Percentiles rank a stretch among this genome's conserved stretches.
phyloP scores from a whole-genome alignment of 805 yeast species.

The Ogataea salicorniae region DNA sequence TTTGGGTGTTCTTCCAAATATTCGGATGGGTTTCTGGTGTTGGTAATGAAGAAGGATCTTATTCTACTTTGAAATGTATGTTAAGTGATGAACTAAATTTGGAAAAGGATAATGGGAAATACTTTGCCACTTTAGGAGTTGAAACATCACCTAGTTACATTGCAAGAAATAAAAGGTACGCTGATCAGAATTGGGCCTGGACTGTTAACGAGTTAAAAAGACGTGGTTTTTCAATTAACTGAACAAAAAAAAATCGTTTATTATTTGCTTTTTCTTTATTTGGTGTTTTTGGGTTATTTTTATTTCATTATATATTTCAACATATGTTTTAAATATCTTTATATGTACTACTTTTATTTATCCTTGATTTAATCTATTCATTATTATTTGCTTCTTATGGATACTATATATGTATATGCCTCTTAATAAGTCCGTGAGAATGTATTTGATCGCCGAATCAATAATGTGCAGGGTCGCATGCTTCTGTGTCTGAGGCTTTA shows the following conservation, averaged over 20 bases:
- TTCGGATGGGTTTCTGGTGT: conserved; percentile 70
- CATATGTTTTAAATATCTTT: no score
- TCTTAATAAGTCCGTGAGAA: no score
- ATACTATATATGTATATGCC: no score
- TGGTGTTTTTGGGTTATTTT: no score
- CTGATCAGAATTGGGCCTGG: conserved; percentile 77
- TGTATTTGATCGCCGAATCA: no score
- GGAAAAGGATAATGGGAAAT: conserved; percentile 64
- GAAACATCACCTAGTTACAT: conserved; percentile 52
- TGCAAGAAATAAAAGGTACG: conserved; percentile 54
- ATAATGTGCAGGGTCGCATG: no score
- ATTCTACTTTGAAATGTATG: conserved; percentile 59
- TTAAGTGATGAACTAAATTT: conserved; percentile 45
- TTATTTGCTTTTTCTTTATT: no score
- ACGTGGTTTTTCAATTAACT: conserved; percentile 36
- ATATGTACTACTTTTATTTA: no score
- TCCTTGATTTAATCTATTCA: no score
- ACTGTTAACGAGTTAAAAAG: conserved; percentile 55
- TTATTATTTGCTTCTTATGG: no score
- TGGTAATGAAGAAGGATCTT: conserved; percentile 64
- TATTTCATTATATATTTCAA: no score
- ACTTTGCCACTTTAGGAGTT: conserved; percentile 56
- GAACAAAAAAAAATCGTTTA: not conserved
- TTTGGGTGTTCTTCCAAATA: conserved; percentile 66
- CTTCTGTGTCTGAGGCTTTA: no score